Percentiles rank a stretch among this genome's conserved stretches.
Conservation (phyloP, 129 eudicot genomes). For the Dittrichia graveolens region DNA sequence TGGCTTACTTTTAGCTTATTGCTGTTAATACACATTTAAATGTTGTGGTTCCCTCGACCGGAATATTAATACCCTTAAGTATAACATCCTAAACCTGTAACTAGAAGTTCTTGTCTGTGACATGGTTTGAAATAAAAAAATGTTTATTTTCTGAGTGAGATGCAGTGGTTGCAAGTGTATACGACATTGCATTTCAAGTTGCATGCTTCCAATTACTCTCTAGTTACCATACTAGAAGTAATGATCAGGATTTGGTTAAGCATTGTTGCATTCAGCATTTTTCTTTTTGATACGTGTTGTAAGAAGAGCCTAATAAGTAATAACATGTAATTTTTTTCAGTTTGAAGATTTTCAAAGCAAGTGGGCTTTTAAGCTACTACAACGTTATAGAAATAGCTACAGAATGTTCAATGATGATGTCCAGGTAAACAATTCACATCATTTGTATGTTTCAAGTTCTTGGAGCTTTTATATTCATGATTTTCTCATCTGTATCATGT, state of each 20-base stretch:
- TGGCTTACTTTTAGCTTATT: no score
- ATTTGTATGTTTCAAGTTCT: not conserved
- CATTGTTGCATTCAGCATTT: not conserved
- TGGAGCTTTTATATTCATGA: not conserved
- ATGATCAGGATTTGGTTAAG: not conserved
- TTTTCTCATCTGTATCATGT: not conserved
- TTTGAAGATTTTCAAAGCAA: conserved; percentile 99
- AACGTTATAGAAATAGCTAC: conserved; percentile 83
- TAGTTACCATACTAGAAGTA: no score
- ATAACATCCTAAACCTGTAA: no score
- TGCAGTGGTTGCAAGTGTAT: no score
- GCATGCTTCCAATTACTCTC: no score
- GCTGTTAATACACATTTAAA: no score
- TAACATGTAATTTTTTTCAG: conserved; percentile 36
- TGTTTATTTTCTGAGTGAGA: no score
- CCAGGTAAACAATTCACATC: conserved; percentile 54
- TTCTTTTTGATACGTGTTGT: not conserved
- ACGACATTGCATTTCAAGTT: no score
- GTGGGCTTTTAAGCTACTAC: conserved; percentile 93
- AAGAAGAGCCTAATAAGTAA: conserved; percentile 19
- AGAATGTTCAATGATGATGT: conserved; percentile 99
- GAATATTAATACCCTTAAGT: no score
- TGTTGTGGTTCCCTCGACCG: no score
- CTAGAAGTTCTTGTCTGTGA: no score
- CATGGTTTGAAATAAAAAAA: no score